Conservation (phyloP, 495 filamentous ascomycete species). For the Staphylotrichum tortipilum region DNA sequence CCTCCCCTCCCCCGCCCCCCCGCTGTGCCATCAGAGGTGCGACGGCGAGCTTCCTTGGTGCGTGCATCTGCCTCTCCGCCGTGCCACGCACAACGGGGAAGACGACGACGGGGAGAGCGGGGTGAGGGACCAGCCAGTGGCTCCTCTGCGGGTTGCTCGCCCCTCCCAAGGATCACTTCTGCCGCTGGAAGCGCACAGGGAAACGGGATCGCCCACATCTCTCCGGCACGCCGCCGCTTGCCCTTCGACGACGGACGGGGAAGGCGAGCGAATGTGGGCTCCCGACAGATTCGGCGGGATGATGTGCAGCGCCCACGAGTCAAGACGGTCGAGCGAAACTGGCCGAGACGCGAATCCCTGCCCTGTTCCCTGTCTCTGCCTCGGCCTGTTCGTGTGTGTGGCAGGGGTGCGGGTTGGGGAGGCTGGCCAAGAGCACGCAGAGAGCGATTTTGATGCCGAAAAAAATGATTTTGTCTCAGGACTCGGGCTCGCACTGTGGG, state of each 20-base stretch:
- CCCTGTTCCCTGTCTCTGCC: slow-evolving; percentile 14
- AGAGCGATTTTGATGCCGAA: slow-evolving; percentile 16
- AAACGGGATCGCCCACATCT: slow-evolving; percentile 3
- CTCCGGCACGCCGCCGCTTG: not conserved
- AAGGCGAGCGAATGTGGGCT: not conserved
- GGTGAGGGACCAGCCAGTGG: not conserved
- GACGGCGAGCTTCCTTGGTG: not conserved
- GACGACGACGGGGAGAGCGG: not conserved
- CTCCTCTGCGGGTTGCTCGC: not conserved
- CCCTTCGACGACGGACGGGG: too few species aligned
- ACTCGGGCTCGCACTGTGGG: slow-evolving; percentile 18
- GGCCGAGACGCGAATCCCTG: slow-evolving; percentile 17
- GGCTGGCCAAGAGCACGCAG: slow-evolving; percentile 11
- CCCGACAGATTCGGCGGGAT: slow-evolving; percentile 21
- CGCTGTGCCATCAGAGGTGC: not conserved
- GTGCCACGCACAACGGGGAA: not conserved
- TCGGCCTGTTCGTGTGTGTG: slow-evolving; percentile 20
- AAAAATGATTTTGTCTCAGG: not conserved
- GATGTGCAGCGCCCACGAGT: slow-evolving; percentile 31
- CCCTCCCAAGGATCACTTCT: not conserved
- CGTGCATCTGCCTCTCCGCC: not conserved
- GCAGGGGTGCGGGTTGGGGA: not conserved
- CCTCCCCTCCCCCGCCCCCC: not conserved
- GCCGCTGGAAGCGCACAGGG: not conserved
- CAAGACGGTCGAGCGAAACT: slow-evolving; percentile 22